These are phyloP conservation scores for Plantago major DNA, from an alignment of 257 asterid species.

Conservation along the genomic window DNA sequence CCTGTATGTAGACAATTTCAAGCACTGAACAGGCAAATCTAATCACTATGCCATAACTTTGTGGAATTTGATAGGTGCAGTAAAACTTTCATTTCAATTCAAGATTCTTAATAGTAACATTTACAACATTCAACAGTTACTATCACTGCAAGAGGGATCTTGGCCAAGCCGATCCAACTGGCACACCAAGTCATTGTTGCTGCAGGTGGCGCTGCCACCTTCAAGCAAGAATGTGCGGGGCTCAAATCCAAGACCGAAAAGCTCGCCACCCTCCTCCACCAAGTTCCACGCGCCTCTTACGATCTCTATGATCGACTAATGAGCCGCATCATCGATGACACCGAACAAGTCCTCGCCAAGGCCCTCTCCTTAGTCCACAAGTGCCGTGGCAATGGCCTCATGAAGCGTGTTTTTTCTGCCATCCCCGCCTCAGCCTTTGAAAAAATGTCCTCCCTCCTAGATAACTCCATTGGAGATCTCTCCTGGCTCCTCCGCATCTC, in stretches of 20 bases:
- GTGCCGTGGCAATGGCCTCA: constrained; percentile 59
- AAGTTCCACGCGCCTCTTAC: constrained; percentile 74
- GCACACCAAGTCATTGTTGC: constrained; percentile 57
- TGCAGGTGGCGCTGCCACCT: constrained; percentile 54
- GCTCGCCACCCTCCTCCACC: constrained; percentile 60
- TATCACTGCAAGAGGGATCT: constrained; percentile 48
- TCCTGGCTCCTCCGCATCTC: constrained; percentile 85
- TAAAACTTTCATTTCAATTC: too few species aligned
- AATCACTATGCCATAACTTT: too few species aligned
- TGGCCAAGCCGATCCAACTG: constrained; percentile 62
- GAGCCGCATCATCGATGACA: constrained; percentile 71
- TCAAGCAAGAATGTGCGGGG: constrained; percentile 65
- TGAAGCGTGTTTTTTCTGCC: constrained; percentile 67
- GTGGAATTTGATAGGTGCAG: too few species aligned
- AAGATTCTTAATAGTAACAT: too few species aligned
- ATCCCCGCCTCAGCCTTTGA: constrained; percentile 73
- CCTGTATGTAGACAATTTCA: too few species aligned
- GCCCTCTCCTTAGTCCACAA: constrained; percentile 47
- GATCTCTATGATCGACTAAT: constrained; percentile 73
- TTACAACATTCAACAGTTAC: too few species aligned
- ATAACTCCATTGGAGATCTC: constrained; percentile 75
- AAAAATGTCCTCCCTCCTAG: constrained; percentile 52
- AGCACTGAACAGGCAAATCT: too few species aligned
- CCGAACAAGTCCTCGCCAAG: constrained; percentile 57
- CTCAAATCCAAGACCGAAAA: constrained; percentile 62